Evolutionary conservation across 1,139 yeast species (phyloP), one percentile per base, ranked within the genome.

Genomic region (Candida labiduridarum): DNA sequence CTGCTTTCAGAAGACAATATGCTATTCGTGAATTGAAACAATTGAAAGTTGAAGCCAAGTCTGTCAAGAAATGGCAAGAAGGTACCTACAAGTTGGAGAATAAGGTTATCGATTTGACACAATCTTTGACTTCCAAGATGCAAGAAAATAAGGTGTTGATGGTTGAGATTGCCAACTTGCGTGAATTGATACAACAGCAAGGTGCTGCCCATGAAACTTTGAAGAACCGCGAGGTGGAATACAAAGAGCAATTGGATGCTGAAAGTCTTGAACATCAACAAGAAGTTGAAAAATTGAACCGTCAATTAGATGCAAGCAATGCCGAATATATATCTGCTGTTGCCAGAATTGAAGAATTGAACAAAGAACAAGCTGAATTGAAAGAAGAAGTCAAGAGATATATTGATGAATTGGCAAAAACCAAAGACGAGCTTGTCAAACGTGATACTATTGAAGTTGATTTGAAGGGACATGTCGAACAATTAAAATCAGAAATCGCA

Each of bases 31-130:
- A 86, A 65, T 81, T 89, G 60, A 73, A 76, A 54, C 71, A 76
- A 53, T 76, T 90, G 65, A 87, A 83, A 65, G 80, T 78, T 29
- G 98, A 94, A 58, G 97, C 97, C 39, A 90, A 90, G 66, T 89
- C 96, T 19, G 96, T 90, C 45, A 87, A 85, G 65, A 96, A 87
- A 64, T 80, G 89, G 75, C 84, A 89, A 69, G 97, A 94, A 66
- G 96, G 90, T 39, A 90, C 96, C 61, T 94, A 90, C 71, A 85
- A 88, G 66, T 80, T 94, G 62, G 99, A 95, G 68, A 94, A 92
- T 69, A 94, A 94, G 77, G 98, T 95, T 22, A 91, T 94, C 57
- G 96, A 92, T 68, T 82, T 95, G 57, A 91, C 97, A 1, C 96
- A 92, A 66, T 82, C 86, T 9, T 77, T 92, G 58, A 84, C 96